Percentiles rank a stretch among this genome's conserved stretches.
phyloP scores from a whole-genome alignment of 2,329 filamentous ascomycete genomes.

The Septoria linicola region DNA sequence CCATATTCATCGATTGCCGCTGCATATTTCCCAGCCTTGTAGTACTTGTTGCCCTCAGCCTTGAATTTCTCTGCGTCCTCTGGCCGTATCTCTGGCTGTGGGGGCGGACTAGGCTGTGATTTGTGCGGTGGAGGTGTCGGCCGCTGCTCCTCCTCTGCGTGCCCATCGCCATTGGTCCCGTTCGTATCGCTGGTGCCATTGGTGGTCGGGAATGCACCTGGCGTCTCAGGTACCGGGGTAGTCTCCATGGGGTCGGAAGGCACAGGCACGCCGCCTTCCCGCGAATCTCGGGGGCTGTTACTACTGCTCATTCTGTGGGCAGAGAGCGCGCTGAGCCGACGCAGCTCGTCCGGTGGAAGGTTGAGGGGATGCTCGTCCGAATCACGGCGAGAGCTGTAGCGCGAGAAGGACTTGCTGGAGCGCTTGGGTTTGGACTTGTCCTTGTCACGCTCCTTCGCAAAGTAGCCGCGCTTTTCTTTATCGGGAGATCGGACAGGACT shows the following conservation, averaged over 20 bases:
- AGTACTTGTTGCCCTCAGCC: constrained; percentile 89
- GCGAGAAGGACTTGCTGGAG: constrained; percentile 28
- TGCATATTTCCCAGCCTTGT: constrained; percentile 88
- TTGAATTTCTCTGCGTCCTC: constrained; percentile 92
- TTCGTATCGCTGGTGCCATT: constrained; percentile 40
- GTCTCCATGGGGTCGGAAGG: constrained; percentile 35
- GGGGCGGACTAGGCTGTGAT: constrained; percentile 51
- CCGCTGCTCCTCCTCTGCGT: constrained; percentile 46
- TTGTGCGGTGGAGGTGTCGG: constrained; percentile 72
- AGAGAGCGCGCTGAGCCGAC: constrained; percentile 65
- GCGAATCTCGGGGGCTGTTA: constrained; percentile 19
- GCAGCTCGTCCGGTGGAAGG: constrained; percentile 82
- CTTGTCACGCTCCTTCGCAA: constrained; percentile 30
- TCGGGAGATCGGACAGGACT: constrained; percentile 4
- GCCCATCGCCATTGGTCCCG: constrained; percentile 43
- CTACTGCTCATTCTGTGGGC: constrained; percentile 29
- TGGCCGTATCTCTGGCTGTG: constrained; percentile 40
- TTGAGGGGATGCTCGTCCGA: constrained; percentile 74
- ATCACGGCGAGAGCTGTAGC: constrained; percentile 41
- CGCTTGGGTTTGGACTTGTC: constrained; percentile 28
- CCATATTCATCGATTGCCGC: constrained; percentile 91
- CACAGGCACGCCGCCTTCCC: constrained; percentile 26
- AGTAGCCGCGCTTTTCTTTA: constrained; percentile 29
- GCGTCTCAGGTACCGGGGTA: constrained; percentile 37
- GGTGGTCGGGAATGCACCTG: constrained; percentile 51